Conservation (phyloP, 2,329 filamentous ascomycete genomes). For the Sphaerulina vaccinii region DNA sequence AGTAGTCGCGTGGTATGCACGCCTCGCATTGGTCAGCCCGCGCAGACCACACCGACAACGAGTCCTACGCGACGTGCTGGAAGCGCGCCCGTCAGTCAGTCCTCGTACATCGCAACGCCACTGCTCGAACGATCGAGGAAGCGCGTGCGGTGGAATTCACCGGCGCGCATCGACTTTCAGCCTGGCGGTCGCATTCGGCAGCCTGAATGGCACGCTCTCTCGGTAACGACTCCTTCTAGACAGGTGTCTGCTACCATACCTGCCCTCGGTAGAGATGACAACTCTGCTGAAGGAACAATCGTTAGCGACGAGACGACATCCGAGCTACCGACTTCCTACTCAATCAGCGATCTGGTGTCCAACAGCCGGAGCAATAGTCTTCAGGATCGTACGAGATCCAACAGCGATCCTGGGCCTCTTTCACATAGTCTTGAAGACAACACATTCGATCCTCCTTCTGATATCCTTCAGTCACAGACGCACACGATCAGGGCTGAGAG, state of each 20-base stretch:
- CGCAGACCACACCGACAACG: neutral
- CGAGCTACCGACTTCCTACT: constrained; percentile 39
- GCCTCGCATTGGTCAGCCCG: neutral
- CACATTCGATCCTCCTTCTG: neutral
- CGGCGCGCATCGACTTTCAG: neutral
- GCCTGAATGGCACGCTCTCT: neutral
- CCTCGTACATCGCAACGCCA: constrained; percentile 30
- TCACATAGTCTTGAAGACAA: neutral
- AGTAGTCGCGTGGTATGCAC: neutral
- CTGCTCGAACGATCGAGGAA: constrained; percentile 14
- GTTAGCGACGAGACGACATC: constrained; percentile 28
- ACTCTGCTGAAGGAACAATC: constrained; percentile 4
- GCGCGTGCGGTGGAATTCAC: neutral
- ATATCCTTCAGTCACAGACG: neutral
- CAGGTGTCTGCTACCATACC: neutral
- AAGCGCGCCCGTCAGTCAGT: constrained; percentile 18
- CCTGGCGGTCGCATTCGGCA: neutral
- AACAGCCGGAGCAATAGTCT: constrained; percentile 12
- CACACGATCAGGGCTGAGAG: neutral
- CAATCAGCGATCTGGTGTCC: constrained; percentile 33
- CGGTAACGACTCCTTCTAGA: neutral
- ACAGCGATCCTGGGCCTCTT: constrained; percentile 28
- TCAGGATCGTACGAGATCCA: constrained; percentile 23
- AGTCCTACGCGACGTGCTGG: neutral
- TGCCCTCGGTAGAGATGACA: neutral